These are phyloP conservation scores for Wickerhamiella nectarea DNA, from an alignment of 805 yeast species.

Conservation along the genomic window DNA sequence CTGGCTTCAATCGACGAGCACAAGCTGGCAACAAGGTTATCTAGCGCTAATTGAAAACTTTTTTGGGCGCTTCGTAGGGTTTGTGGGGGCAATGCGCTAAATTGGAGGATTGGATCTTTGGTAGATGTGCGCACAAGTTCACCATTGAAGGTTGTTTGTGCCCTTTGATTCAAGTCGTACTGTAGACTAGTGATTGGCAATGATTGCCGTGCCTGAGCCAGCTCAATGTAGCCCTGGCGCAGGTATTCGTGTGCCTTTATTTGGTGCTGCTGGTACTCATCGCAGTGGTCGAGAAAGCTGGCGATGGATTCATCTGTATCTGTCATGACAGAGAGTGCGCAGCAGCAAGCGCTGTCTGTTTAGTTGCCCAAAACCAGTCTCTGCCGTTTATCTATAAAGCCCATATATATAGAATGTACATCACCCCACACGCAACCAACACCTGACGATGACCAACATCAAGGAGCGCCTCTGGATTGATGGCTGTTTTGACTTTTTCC, in stretches of 20 bases:
- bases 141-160: neutral
- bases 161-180: neutral
- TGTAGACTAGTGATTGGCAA: neutral
- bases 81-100: conserved; percentile 5
- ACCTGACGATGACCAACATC: neutral
- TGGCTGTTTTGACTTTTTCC: conserved; percentile 96
- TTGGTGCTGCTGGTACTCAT: conserved; percentile 1
- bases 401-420: no score
- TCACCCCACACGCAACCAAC: no score
- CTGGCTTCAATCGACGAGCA: neutral
- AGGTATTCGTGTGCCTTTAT: neutral
- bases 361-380: no score
- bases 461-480: conserved; percentile 69
- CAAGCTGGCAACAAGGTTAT: neutral
- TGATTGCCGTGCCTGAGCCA: conserved; percentile 5
- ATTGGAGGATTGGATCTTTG: neutral
- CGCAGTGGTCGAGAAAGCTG: conserved; percentile 1
- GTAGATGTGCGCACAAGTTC: neutral
- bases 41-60: neutral
- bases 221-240: neutral
- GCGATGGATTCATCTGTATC: neutral
- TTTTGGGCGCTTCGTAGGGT: neutral
- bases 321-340: no score
- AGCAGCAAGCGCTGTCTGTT: no score
- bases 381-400: no score